Base-by-base conservation (phyloP, 2,329 filamentous ascomycete species). In the Leptographium radiaticola region DNA sequence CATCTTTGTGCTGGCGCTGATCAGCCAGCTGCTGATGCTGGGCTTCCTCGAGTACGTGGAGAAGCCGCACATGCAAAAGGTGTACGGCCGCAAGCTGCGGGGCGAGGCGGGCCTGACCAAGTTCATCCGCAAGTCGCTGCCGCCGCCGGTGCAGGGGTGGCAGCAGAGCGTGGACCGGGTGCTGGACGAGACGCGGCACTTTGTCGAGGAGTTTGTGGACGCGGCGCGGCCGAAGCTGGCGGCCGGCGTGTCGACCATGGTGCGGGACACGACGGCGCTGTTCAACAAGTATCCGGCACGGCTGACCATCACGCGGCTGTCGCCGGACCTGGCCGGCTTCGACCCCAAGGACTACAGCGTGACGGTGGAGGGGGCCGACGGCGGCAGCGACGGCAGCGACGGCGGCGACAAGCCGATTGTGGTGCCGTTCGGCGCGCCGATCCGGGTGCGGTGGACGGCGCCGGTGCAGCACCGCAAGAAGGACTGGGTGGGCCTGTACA, bases 401-500 rank as follows among this genome's bases (percentile, higher is more conserved):
- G 25, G 42, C 43, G 73, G 82, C 44, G 80, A 86, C 62, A 85
- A 87, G 65, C 88, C 88, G 2, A 73, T 89, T 59, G 80, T 84
- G 0, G 86, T 95, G 53, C 84, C 95, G 66, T 98, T 96, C 61
- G 93, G 93, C 39, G 80, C 89, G 0, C 89, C 93, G 0, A 87
- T 98, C 66, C 86, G 79, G 60, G 87, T 97, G 58, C 87, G 81
- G 61, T 98, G 93, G 93, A 87, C 81, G 33, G 93, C 91, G 0
- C 91, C 93, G 0, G 75, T 82, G 40, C 87, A 89, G 59, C 93
- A 97, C 69, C 84, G 83, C 70, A 89, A 86, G 66, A 86, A 85
- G 62, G 93, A 98, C 67, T 98, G 93, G 93, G 83, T 98, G 52
- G 91, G 91, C 5, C 75, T 98, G 7, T 98, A 97, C 72, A 89